Evolutionary conservation across 345 rosid genomes (phyloP), one percentile per base, ranked within the genome.

Genomic region (Sapria himalayana): DNA sequence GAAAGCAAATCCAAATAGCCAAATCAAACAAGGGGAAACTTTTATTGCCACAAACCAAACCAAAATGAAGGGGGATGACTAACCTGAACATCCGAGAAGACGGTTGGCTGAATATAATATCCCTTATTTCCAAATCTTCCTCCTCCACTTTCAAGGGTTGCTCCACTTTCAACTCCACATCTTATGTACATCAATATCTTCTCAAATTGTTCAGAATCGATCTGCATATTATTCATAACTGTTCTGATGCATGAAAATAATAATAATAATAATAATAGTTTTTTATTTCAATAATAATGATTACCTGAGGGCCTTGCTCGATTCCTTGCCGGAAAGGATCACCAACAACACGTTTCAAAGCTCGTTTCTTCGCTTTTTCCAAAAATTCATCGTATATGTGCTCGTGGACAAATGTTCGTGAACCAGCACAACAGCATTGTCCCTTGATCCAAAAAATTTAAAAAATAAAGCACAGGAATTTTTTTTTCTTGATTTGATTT

Each of bases 221-320:
- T 57, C 97, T 85, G 58, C n/a, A n/a, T n/a, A n/a, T n/a, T n/a
- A n/a, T n/a, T n/a, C n/a, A n/a, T n/a, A n/a, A n/a, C n/a, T n/a
- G n/a, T n/a, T n/a, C n/a, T n/a, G n/a, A n/a, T n/a, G n/a, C n/a
- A n/a, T n/a, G n/a, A n/a, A n/a, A n/a, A n/a, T n/a, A n/a, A n/a
- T n/a, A n/a, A n/a, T n/a, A n/a, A n/a, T n/a, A n/a, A n/a, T n/a
- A n/a, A n/a, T n/a, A n/a, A n/a, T n/a, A n/a, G n/a, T n/a, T n/a
- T n/a, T n/a, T n/a, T n/a, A n/a, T n/a, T n/a, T n/a, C n/a, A n/a
- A n/a, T n/a, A n/a, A n/a, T n/a, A n/a, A n/a, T n/a, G n/a, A n/a
- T 43, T 63, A 81, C 97, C 97, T 86, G 97, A 8, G 97, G 97
- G 19, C 94, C 97, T 76, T 86, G 97, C 57, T 86, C 85, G 18